Percentiles rank a stretch among this genome's conserved stretches.
Conservation (phyloP, 495 filamentous ascomycete genomes). For the Aspergillus cristatus region DNA sequence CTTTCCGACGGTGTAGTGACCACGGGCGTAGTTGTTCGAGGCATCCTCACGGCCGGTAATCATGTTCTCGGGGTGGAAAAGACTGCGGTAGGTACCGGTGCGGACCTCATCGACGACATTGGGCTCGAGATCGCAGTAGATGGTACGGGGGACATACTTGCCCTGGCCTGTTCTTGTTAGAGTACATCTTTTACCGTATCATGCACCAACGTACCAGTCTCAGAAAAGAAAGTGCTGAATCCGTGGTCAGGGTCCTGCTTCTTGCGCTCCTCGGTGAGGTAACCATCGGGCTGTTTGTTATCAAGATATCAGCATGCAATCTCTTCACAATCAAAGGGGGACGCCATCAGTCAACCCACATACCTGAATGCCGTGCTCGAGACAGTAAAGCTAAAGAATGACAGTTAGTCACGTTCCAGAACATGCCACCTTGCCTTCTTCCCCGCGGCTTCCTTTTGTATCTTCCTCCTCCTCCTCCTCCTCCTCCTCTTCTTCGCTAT, state of each 20-base stretch:
- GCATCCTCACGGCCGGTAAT: conserved; percentile 99
- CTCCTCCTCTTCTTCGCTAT: not conserved
- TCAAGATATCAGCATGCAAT: conserved; percentile 14
- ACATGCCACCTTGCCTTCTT: no score
- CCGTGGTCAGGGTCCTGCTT: conserved; percentile 91
- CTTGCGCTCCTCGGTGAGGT: conserved; percentile 97
- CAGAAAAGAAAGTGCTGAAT: conserved; percentile 99
- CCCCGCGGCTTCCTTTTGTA: no score
- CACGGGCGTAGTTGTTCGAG: conserved; percentile 98
- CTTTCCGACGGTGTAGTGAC: conserved; percentile 98
- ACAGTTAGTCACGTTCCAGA: conserved; percentile 17
- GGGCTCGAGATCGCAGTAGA: conserved; percentile 99
- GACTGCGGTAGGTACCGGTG: conserved; percentile 87
- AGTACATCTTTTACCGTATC: conserved; percentile 1
- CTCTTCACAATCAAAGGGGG: conserved; percentile 12
- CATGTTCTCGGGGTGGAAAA: conserved; percentile 99
- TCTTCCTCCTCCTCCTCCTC: not conserved
- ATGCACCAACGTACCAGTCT: conserved; percentile 65
- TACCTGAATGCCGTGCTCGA: conserved; percentile 99
- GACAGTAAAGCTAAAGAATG: conserved; percentile 80
- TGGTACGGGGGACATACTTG: conserved; percentile 97
- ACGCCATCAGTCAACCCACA: conserved; percentile 16
- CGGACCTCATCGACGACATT: conserved; percentile 99
- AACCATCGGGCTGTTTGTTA: conserved; percentile 79
- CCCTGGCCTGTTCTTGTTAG: conserved; percentile 63